Evolutionary conservation across 345 rosid genomes (phyloP).

Genomic region (Jatropha curcas): DNA sequence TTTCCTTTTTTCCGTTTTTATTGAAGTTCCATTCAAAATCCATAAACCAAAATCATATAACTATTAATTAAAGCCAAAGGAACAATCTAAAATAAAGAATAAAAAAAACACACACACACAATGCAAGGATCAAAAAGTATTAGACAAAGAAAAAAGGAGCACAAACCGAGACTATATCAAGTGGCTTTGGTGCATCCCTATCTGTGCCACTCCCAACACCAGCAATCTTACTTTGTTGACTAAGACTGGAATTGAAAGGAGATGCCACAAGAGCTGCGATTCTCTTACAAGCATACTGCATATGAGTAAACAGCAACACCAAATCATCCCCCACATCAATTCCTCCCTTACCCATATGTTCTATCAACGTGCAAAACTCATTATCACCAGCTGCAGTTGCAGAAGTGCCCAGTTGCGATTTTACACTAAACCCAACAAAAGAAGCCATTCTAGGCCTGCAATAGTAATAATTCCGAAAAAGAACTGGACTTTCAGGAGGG

Average conservation of each 20-base stretch:
- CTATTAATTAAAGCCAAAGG: background rate
- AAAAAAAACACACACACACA: too few relatives aligned
- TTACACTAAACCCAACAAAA: slow-evolving; percentile 39
- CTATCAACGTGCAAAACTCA: slow-evolving; percentile 46
- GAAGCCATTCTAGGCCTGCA: slow-evolving; percentile 53
- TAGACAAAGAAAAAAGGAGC: too few relatives aligned
- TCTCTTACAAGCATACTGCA: slow-evolving; percentile 91
- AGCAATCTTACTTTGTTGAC: slow-evolving; percentile 39
- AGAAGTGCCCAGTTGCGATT: slow-evolving; percentile 35
- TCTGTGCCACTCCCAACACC: slow-evolving; percentile 41
- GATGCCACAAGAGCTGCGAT: slow-evolving; percentile 88
- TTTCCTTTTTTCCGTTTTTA: background rate
- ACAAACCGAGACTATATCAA: slow-evolving; percentile 75
- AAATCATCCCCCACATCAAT: slow-evolving; percentile 63
- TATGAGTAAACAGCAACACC: slow-evolving; percentile 63
- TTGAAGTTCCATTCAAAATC: background rate
- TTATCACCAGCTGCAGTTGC: slow-evolving; percentile 21
- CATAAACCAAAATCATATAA: background rate
- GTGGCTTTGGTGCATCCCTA: slow-evolving; percentile 85
- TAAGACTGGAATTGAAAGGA: slow-evolving; percentile 71
- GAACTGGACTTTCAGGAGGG: background rate
- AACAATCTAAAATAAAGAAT: slow-evolving; percentile 3
- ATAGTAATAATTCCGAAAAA: slow-evolving; percentile 13
- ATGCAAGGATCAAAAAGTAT: too few relatives aligned
- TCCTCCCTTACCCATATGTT: slow-evolving; percentile 59